A percentile compares a stretch with the other conserved stretches of the same genome.
Evolutionary conservation across 768 basidiomycete species (phyloP).

Genomic region (Tulasnella sp.): DNA sequence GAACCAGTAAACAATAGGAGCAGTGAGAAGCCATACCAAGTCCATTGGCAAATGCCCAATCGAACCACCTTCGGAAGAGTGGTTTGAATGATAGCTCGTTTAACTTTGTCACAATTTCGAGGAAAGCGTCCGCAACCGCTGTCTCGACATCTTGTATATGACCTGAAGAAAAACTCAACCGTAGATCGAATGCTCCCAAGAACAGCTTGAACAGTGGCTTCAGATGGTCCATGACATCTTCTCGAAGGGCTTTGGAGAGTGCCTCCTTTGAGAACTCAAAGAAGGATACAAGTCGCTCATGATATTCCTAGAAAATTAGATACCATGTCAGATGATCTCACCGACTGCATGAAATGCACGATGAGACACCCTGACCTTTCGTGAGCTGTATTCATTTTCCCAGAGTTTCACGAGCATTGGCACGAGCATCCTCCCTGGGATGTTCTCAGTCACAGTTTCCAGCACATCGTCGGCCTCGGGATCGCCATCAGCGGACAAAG

Average conservation of each 20-base stretch:
- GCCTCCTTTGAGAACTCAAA: conserved; percentile 56
- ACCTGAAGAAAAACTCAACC: conserved; percentile 23
- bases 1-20: neutral
- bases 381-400: neutral
- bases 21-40: too few species aligned
- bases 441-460: conserved; percentile 14
- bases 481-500: neutral
- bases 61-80: conserved; percentile 78
- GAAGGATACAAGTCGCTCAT: conserved; percentile 34
- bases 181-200: conserved; percentile 59
- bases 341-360: neutral
- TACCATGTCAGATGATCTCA: too few species aligned
- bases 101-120: conserved; percentile 80
- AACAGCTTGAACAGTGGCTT: conserved; percentile 64
- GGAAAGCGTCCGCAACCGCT: conserved; percentile 55
- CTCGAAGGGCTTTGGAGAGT: conserved; percentile 49
- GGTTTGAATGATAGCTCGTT: conserved; percentile 88
- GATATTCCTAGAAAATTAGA: neutral
- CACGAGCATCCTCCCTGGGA: conserved; percentile 11
- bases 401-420: conserved; percentile 10
- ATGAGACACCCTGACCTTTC: neutral
- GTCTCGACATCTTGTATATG: conserved; percentile 19
- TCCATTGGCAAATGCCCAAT: conserved; percentile 78
- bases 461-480: neutral
- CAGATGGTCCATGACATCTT: conserved; percentile 50